Percentiles rank a stretch among this genome's conserved stretches.
phyloP scores from a whole-genome alignment of 2,329 filamentous ascomycete species.

The Hypoxylon sp. region DNA sequence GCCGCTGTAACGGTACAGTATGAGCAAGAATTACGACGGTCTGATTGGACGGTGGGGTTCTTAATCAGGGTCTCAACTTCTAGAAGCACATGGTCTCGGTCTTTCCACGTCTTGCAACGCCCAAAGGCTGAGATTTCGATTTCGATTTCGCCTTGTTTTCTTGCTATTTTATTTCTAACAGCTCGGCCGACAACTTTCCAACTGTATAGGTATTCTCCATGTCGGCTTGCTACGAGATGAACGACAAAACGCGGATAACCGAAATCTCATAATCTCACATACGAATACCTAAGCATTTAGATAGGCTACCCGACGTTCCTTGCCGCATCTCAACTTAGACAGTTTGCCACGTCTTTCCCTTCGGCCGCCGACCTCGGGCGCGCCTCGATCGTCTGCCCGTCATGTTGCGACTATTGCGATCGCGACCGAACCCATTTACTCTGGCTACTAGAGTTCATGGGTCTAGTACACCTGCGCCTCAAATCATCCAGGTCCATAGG shows the following conservation, averaged over 20 bases:
- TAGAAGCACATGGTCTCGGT: conserved; percentile 29
- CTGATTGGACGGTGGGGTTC: conserved; percentile 17
- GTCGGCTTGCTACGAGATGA: conserved; percentile 17
- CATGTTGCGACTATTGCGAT: conserved; percentile 53
- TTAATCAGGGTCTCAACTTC: conserved; percentile 34
- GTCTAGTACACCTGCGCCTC: conserved; percentile 36
- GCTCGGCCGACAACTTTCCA: neutral
- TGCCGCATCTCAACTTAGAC: conserved; percentile 1
- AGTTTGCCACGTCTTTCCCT: conserved; percentile 11
- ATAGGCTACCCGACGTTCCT: neutral
- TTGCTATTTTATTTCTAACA: conserved; percentile 18
- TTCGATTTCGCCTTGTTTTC: conserved; percentile 32
- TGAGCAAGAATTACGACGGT: neutral
- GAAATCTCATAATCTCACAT: conserved; percentile 17
- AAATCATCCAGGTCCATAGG: conserved; percentile 49
- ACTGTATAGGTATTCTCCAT: conserved; percentile 1
- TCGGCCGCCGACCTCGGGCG: conserved; percentile 51
- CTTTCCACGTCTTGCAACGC: conserved; percentile 1
- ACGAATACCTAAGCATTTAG: neutral
- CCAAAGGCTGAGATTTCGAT: conserved; percentile 34
- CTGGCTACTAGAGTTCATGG: conserved; percentile 40
- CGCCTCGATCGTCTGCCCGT: conserved; percentile 41
- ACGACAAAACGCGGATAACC: neutral
- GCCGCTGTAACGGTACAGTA: conserved; percentile 8
- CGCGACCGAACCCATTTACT: conserved; percentile 44